Conservation (phyloP, 352 stramenopile genomes). For the Globisporangium barbulae region DNA sequence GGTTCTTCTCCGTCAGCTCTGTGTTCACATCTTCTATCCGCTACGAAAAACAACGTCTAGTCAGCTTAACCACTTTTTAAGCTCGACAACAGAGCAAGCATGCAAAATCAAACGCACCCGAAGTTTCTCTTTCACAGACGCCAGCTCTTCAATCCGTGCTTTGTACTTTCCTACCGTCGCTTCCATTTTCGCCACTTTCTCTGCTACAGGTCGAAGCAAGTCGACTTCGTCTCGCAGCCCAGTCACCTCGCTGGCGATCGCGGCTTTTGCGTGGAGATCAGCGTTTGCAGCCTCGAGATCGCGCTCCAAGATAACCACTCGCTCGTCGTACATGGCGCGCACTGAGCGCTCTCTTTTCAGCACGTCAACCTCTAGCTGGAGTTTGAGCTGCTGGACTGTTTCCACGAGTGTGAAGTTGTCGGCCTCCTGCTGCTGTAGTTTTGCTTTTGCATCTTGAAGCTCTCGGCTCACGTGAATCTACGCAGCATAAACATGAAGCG, state of each 20-base stretch:
- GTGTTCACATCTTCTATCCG: slow-evolving; percentile 49
- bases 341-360: slow-evolving; percentile 58
- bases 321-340: slow-evolving; percentile 48
- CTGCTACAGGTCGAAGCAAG: slow-evolving; percentile 47
- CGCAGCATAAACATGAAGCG: neutral
- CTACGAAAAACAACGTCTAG: slow-evolving; percentile 19
- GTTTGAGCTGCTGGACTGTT: slow-evolving; percentile 31
- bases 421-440: slow-evolving; percentile 20
- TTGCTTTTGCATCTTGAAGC: slow-evolving; percentile 21
- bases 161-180: slow-evolving; percentile 59
- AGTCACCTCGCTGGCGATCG: slow-evolving; percentile 33
- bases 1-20: slow-evolving; percentile 49
- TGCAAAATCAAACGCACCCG: slow-evolving; percentile 24
- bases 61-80: neutral
- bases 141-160: slow-evolving; percentile 61
- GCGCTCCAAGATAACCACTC: slow-evolving; percentile 40
- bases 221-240: slow-evolving; percentile 65
- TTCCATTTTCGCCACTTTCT: slow-evolving; percentile 50
- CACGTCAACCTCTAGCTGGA: slow-evolving; percentile 45
- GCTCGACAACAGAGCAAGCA: neutral
- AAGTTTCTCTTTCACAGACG: slow-evolving; percentile 46
- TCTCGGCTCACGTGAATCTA: slow-evolving; percentile 42
- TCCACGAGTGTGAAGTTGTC: slow-evolving; percentile 32
- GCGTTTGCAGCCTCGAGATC: slow-evolving; percentile 30
- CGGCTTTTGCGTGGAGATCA: slow-evolving; percentile 33